Conservation (phyloP, 2,329 filamentous ascomycete species). For the Thermochaetoides dissita region DNA sequence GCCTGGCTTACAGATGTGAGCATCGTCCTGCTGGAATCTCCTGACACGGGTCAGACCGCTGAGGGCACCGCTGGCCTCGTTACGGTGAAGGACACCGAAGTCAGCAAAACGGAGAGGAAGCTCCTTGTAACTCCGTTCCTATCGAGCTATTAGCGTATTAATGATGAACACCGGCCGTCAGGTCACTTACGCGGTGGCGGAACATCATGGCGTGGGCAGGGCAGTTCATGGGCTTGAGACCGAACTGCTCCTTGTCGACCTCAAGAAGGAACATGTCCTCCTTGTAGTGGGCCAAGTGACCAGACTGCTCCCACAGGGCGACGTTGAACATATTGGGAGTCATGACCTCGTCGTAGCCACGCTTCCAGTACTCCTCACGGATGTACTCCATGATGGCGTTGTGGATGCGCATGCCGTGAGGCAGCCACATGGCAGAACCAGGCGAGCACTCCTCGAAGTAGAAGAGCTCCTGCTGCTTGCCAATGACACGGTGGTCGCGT, state of each 20-base stretch:
- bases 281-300: conserved; percentile 86
- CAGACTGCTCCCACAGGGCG: conserved; percentile 83
- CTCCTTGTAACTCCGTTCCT: conserved; percentile 68
- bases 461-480: conserved; percentile 91
- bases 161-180: no score
- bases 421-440: conserved; percentile 82
- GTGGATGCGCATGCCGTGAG: conserved; percentile 86
- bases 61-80: conserved; percentile 85
- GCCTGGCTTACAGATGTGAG: conserved; percentile 52
- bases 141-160: background rate
- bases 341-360: conserved; percentile 88
- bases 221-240: conserved; percentile 94
- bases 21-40: conserved; percentile 91
- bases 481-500: conserved; percentile 87
- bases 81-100: conserved; percentile 88
- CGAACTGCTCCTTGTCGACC: conserved; percentile 65
- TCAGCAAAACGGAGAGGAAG: conserved; percentile 87
- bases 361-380: conserved; percentile 77
- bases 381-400: conserved; percentile 75
- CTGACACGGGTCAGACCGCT: conserved; percentile 83
- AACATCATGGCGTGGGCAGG: conserved; percentile 32
- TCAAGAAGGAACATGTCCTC: conserved; percentile 78
- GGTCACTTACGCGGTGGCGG: conserved; percentile 12
- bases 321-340: conserved; percentile 96
- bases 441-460: conserved; percentile 94